Base-by-base conservation (phyloP, 345 rosid species). In the Eutrema japonicum region DNA sequence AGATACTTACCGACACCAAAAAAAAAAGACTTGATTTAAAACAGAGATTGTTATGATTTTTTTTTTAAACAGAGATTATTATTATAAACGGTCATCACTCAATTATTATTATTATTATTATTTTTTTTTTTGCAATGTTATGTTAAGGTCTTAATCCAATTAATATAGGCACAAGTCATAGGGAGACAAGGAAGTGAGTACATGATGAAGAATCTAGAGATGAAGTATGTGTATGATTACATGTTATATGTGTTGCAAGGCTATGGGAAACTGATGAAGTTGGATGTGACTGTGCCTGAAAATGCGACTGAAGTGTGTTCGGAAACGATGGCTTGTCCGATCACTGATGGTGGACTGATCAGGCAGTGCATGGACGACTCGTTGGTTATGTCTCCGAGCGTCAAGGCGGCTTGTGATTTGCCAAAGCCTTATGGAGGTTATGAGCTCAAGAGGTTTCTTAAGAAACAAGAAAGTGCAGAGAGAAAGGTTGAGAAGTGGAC, bases 141-240 rank as follows among this genome's bases (percentile, higher is more conserved):
- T 22, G 26, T 22, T 22, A 22, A 22, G 26, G 26, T 22, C 26
- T 22, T 22, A 22, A 22, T 2, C 26, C 26, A 22, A 22, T 22
- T 22, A 22, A 22, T 22, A 22, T 35, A 7, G 93, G 93, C 90
- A 43, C 64, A 62, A 68, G 74, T 50, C 5, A 83, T 86, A 38
- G 93, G 90, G 65, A 40, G 79, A 41, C 78, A 76, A 46, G 89
- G 84, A 52, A 86, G 83, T 61, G 79, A 72, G 37, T 85, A 79
- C 68, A 60, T 85, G 1, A 55, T 76, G 56, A 82, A 85, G 74
- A 51, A 73, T 12, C 38, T 88, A 22, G 75, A 77, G 63, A 83
- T 88, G 85, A 78, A 76, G 14, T 76, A 73, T 43, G 86, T 83
- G 8, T 85, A 88, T 29, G 89, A 83, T 54, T 88, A 88, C 76